A percentile compares a stretch with the other conserved stretches of the same genome.
phyloP scores from a whole-genome alignment of 208 protist species.

The Trypanosoma rangeli region DNA sequence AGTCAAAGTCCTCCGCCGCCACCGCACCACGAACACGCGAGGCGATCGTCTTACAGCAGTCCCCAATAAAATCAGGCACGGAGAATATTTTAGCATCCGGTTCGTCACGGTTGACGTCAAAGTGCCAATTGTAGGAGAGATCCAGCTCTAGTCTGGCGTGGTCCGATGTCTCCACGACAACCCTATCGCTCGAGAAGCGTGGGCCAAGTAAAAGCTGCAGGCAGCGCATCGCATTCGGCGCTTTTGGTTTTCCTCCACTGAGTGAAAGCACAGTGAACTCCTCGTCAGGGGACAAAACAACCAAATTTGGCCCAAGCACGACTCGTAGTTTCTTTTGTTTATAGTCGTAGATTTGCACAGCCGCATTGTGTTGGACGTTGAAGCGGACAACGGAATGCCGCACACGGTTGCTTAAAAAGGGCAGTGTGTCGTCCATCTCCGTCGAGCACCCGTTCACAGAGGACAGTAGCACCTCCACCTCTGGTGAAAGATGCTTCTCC shows the following conservation, averaged over 20 bases:
- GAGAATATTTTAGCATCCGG: constrained; percentile 79
- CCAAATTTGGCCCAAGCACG: constrained; percentile 92
- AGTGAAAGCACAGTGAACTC: constrained; percentile 96
- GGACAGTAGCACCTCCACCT: constrained; percentile 91
- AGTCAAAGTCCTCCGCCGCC: constrained; percentile 93
- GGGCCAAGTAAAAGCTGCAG: constrained; percentile 94
- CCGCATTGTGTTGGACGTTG: constrained; percentile 95
- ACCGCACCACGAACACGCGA: constrained; percentile 94
- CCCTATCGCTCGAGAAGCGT: constrained; percentile 93
- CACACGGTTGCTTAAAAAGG: constrained; percentile 44
- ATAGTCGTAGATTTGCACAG: constrained; percentile 97
- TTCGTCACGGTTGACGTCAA: constrained; percentile 71
- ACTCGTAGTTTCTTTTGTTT: constrained; percentile 83
- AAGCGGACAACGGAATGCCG: constrained; percentile 90
- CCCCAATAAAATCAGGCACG: constrained; percentile 97
- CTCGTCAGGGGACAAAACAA: constrained; percentile 96
- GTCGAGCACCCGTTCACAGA: constrained; percentile 46
- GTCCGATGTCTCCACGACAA: constrained; percentile 96
- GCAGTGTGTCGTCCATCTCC: constrained; percentile 28
- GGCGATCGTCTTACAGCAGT: constrained; percentile 97
- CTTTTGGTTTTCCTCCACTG: constrained; percentile 92
- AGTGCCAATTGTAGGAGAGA: constrained; percentile 97
- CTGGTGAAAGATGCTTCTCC: constrained; percentile 89
- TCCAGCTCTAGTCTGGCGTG: constrained; percentile 94
- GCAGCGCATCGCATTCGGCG: constrained; percentile 89